These are phyloP conservation scores for Mycena sp. DNA, from an alignment of 1,284 basidiomycete genomes.

Conservation along the genomic window DNA sequence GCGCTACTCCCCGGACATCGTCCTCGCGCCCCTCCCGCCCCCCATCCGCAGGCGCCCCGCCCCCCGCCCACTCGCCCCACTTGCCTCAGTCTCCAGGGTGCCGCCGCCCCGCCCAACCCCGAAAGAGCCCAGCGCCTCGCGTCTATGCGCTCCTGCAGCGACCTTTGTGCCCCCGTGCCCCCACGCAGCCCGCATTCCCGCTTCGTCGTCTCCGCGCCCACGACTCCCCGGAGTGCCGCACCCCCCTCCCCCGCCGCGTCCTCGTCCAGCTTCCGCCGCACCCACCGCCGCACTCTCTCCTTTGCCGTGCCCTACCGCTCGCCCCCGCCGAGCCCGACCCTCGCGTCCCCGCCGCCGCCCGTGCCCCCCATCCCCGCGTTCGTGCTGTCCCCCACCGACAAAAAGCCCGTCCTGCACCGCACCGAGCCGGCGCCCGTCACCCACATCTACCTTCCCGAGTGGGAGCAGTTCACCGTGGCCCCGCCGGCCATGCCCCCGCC, in stretches of 20 bases:
- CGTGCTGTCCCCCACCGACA: constrained; percentile 39
- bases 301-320: constrained; percentile 46
- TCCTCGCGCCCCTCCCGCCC: constrained; percentile 47
- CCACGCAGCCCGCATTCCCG: constrained; percentile 22
- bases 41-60: constrained; percentile 13
- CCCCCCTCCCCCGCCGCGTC: constrained; percentile 28
- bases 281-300: constrained; percentile 44
- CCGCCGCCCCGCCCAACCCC: constrained; percentile 30
- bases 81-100: constrained; percentile 40
- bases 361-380: constrained; percentile 50
- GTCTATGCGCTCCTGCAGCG: constrained; percentile 25
- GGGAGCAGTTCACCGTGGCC: constrained; percentile 20
- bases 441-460: constrained; percentile 22
- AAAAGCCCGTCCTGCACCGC: constrained; percentile 41
- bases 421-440: constrained; percentile 26
- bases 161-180: constrained; percentile 8
- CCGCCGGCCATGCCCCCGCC: constrained; percentile 38
- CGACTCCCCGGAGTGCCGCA: constrained; percentile 32
- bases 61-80: constrained; percentile 40
- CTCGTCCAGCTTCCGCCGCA: constrained; percentile 25
- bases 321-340: constrained; percentile 44
- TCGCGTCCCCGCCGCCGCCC: constrained; percentile 44
- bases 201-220: constrained; percentile 33
- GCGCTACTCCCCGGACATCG: constrained; percentile 49
- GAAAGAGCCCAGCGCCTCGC: constrained; percentile 20